Base-by-base conservation (phyloP, 2,329 filamentous ascomycete genomes). In the Lachnellula hyalina region DNA sequence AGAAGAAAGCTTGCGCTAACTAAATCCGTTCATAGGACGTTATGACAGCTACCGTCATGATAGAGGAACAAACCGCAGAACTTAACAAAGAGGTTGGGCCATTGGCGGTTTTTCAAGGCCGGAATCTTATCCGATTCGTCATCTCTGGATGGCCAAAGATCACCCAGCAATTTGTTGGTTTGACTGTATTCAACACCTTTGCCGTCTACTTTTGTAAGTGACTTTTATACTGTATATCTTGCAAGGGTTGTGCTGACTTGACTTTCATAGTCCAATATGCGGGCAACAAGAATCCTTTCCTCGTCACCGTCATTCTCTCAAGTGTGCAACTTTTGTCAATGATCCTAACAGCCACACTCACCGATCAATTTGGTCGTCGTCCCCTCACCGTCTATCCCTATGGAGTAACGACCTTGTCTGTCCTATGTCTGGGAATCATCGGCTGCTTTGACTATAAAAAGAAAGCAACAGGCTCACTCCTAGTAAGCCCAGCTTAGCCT, bases 271-370 rank as follows among this genome's bases (percentile, higher is more conserved):
- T 74, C 60, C 72, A 75, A 65, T 67, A 71, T 38, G 73, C 73
- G 2, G 73, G 73, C 1, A 71, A 66, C 61, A 66, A 70, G 14
- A 67, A 75, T 47, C 73, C 73, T 0, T 75, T 75, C 61, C 63
- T 70, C 49, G 73, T 75, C 5, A 75, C 72, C 0, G 63, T 74
- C 38, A 74, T 75, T 42, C 62, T 74, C 1, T 70, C 71, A 1
- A 72, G 69, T 44, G 70, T 75, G 0, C 73, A 74, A 51, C 62
- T 77, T 3, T 58, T 76, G 5, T 74, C 73, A 0, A 72, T 76
- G 65, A 58, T 74, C 19, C n/a, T 68, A 17, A 74, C 71, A 0
- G 64, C 70, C 7, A 60, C 63, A 0, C 59, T 68, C 1, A 73
- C 73, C 3, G 71, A 74, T 52, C 60, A 61, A 17, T 38, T 73